Base-by-base conservation (phyloP, 257 asterid genomes). In the Catharanthus roseus region DNA sequence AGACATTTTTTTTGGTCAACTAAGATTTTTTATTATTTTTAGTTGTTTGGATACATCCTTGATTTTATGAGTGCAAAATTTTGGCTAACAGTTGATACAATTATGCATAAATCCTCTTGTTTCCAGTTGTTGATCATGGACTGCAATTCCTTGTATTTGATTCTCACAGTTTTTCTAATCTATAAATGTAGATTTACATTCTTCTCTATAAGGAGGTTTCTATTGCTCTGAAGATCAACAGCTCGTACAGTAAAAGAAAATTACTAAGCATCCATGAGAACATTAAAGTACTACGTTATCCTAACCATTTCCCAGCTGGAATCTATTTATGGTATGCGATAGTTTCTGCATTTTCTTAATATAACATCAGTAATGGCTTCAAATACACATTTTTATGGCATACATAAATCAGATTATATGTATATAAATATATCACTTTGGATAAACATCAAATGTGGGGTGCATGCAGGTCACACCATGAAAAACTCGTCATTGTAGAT, bases 181-280 rank as follows among this genome's bases (percentile, higher is more conserved):
- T 54, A 55, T 42, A 68, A 42, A 36, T 89, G 88, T 95, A 93
- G 98, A 90, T 93, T 80, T 81, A 83, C 86, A 86, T 90, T 84
- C 97, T 93, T 78, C 95, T 93, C 54, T 93, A 90, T 90, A 90
- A 90, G 92, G 98, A 93, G 78, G 98, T 93, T 79, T 74, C 97
- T 56, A 79, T 93, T 70, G 98, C 98, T 74, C 81, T 93, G 61
- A 93, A 93, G 85, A 93, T 93, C 74, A 93, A 90, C 83, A 90
- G 98, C 84, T 85, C 82, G 69, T 87, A 85, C 80, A 93, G 97
- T 80, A 87, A 89, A 85, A 86, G 68, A 70, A 84, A 84, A 86
- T 93, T 93, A 66, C 88, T 86, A 23, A 63, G 80, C 83, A 93
- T 93, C 84, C 97, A 93, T 61, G 95, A 89, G 82, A 93, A 93